Base-by-base conservation (phyloP, 768 basidiomycete species). In the Trametes punicea region DNA sequence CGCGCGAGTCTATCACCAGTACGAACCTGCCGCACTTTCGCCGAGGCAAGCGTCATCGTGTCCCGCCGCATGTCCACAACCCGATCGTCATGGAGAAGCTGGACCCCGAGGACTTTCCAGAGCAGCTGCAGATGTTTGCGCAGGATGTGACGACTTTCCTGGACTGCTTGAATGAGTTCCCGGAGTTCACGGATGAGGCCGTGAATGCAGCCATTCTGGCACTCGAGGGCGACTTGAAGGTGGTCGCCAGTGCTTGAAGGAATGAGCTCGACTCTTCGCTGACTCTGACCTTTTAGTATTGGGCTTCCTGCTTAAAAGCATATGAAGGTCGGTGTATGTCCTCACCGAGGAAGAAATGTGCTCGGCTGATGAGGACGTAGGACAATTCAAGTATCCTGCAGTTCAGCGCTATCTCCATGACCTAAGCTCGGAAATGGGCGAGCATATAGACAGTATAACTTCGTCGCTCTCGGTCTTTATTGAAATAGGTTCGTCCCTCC, bases 391-490 rank as follows among this genome's bases (percentile, higher is more conserved):
- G 41, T 84, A 81, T 64, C 84, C 84, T 2, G 81, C 86, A 27
- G 86, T 90, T 2, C 83, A 88, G 64, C 72, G 84, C 64, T 88
- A 89, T 65, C 77, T 90, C 30, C 87, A 90, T 59, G 86, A 88
- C 63, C 74, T 88, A 8, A 76, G 81, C n/a, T 69, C 72, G n/a
- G 87, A 89, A 65, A 84, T 88, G 79, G 85, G 84, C 2, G 82
- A 86, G 51, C 88, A 90, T 62, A 72, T 88, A 15, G 84, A 89
- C 54, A 81, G 74, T 59, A 83, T 90, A 54, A 84, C 83, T 4
- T 73, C 80, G 2, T 83, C 85, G 1, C 70, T 90, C n/a, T 78
- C 78, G 2, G 81, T 86, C 71, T 89, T 90, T 73, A 82, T 88
- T 45, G 85, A 88, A 78, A 79, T 89, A 56, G 88, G 87, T 83